Evolutionary conservation across 805 yeast genomes (phyloP), one percentile per base, ranked within the genome.

Genomic region (Sungouiella blattae): DNA sequence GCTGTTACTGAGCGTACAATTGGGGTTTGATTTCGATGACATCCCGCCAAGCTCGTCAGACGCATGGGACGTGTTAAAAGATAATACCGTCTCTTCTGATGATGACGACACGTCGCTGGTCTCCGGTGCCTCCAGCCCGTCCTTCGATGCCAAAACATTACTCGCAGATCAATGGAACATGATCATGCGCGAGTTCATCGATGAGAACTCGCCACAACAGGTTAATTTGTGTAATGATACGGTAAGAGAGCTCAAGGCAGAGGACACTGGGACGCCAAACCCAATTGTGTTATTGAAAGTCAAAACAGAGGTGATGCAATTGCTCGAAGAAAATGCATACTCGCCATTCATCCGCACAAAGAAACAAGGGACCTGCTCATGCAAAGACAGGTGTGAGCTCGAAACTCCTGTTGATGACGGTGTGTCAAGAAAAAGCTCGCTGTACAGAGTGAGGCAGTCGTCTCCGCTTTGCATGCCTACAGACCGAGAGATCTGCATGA

Each of bases 171-270:
- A 68, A 41, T 71, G 73, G 64, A 42, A 51, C 15, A 40, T 47
- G 34, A 67, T 77, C 27, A 52, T 77, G 12, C 40, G 47, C 15
- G 53, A 47, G n/a, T 76, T 65, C 47, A 62, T 77, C 26, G 37
- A 44, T 9, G 59, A 57, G 11, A 63, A 71, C 36, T 60, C 80
- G 1, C 66, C 69, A 2, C 60, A 58, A 26, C 78, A 77, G 49
- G 63, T 77, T 39, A 77, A 76, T 50, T 43, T 77, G 16, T 70
- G 78, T 0, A 49, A 60, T 39, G 57, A 60, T 6, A 55, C 71
- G 3, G 59, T 53, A 40, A 50, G 58, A 11, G 44, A 47, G 9
- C 48, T 64, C 26, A 26, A 55, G 22, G 38, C 33, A 9, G 50
- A 44, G 14, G 35, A 51, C 18, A 30, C 36, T 8, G 14, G 23